Percentiles rank a stretch among this genome's conserved stretches.
These are phyloP conservation scores for Onygenales sp. DNA, from an alignment of 2,329 filamentous ascomycete genomes.

Conservation along the genomic window DNA sequence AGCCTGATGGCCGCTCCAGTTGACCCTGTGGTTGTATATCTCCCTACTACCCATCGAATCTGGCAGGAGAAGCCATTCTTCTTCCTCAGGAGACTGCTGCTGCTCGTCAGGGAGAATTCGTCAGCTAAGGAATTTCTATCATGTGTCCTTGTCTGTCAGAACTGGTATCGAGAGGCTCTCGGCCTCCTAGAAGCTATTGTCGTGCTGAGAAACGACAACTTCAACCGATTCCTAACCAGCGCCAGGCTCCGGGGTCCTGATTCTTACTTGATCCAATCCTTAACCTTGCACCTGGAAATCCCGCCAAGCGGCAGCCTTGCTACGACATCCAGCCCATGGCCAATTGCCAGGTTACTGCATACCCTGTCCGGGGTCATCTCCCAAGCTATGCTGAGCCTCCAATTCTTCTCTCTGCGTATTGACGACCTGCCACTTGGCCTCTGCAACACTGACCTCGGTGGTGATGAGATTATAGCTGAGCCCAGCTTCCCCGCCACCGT, in stretches of 20 bases:
- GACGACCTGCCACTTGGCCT: neutral
- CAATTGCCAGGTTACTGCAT: neutral
- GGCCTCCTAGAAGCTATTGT: neutral
- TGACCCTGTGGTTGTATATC: neutral
- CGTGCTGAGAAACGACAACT: neutral
- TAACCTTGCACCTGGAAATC: slow-evolving; percentile 3
- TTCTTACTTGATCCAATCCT: neutral
- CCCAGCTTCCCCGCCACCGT: neutral
- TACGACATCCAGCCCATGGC: neutral
- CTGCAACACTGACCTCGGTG: neutral
- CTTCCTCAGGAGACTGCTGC: neutral
- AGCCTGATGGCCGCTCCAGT: no score
- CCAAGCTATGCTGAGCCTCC: neutral
- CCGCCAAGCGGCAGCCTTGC: neutral
- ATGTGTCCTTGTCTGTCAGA: slow-evolving; percentile 3
- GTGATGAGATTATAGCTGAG: neutral
- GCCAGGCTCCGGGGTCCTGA: neutral
- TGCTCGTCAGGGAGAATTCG: slow-evolving; percentile 2
- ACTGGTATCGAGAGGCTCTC: slow-evolving; percentile 1
- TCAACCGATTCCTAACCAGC: neutral
- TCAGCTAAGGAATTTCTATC: slow-evolving; percentile 1
- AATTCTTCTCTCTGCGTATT: slow-evolving; percentile 3
- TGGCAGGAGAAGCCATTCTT: neutral
- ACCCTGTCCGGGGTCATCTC: neutral
- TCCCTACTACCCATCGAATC: neutral